Base-by-base conservation (phyloP, 2,329 filamentous ascomycete genomes). In the Dryadomyces sulphureus region DNA sequence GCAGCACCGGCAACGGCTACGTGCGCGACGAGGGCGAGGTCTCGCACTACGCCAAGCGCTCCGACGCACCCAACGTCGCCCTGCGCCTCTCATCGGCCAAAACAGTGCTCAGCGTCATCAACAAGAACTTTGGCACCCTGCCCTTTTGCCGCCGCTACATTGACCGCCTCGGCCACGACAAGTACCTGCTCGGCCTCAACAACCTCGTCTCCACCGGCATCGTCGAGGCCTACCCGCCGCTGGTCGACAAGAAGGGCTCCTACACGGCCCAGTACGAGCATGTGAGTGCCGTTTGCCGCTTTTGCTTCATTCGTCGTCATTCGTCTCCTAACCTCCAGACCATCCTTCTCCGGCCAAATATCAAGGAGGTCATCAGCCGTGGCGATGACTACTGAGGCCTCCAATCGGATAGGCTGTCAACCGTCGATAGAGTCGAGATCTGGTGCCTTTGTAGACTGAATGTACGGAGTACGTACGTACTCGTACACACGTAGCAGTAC, bases 231-330 rank as follows among this genome's bases (percentile, higher is more conserved):
- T 95, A 95, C 60, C 87, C 88, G 35, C 89, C 89, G 25, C 69
- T 95, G 55, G 81, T 84, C 55, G 89, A 95, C 66, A 80, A 89
- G 65, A 94, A 93, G 73, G 90, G 90, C 49, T 93, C 85, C 22
- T 94, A 94, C 63, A 93, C 88, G 22, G 90, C 89, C 52, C 89
- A 95, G 62, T 94, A 79, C 60, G 89, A 95, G 70, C 89, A 95
- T 68, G 88, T 93, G 67, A 74, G 84, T 76, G 9, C 7, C 11
- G 5, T 17, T 19, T 7, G 27, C 14, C 30, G 9, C 1, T 5
- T n/a, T 12, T 41, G 6, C 9, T 32, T 36, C 8, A 16, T 7
- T n/a, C 17, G n/a, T 5, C 35, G 12, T 20, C 19, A 16, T 7
- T 8, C 7, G 20, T 34, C n/a, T 8, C 41, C 48, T 44, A 53